These are phyloP conservation scores for Vanrija humicola DNA, from an alignment of 1,284 basidiomycete species.

Conservation along the genomic window DNA sequence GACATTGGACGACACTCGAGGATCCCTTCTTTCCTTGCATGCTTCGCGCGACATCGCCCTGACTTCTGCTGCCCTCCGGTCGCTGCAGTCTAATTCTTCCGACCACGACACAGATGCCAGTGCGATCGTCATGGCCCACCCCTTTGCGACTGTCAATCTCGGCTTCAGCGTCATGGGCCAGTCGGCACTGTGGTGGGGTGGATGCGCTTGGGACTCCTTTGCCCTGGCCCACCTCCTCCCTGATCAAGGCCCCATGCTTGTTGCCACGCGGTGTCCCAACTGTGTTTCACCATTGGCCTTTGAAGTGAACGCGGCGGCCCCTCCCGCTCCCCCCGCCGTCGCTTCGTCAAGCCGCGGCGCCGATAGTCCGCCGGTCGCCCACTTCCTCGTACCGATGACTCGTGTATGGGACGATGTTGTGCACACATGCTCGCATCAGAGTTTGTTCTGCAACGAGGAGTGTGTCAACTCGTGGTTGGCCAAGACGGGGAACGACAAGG, in stretches of 20 bases:
- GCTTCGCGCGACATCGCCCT: constrained; percentile 1
- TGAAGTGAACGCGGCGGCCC: not conserved
- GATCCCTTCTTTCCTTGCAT: not conserved
- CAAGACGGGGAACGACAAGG: not conserved
- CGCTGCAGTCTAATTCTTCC: not conserved
- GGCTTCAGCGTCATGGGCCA: constrained; percentile 11
- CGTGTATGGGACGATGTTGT: constrained; percentile 10
- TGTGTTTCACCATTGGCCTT: not conserved
- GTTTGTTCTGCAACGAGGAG: not conserved
- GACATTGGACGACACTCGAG: not conserved
- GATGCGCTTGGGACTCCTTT: constrained; percentile 7
- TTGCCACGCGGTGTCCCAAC: constrained; percentile 6
- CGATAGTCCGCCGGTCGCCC: not conserved
- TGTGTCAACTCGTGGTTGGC: constrained; percentile 6
- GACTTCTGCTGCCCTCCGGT: not conserved
- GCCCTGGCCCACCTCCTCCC: constrained; percentile 1
- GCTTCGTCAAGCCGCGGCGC: not conserved
- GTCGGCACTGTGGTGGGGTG: constrained; percentile 1
- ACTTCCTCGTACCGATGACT: constrained; percentile 6
- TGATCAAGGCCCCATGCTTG: not conserved
- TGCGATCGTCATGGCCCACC: constrained; percentile 8
- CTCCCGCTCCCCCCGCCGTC: not conserved
- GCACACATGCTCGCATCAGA: constrained; percentile 7
- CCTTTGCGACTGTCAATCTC: constrained; percentile 5
- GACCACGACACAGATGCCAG: not conserved